Evolutionary conservation across 805 yeast species (phyloP), one percentile per base, ranked within the genome.

Genomic region (Nematodospora valgi): DNA sequence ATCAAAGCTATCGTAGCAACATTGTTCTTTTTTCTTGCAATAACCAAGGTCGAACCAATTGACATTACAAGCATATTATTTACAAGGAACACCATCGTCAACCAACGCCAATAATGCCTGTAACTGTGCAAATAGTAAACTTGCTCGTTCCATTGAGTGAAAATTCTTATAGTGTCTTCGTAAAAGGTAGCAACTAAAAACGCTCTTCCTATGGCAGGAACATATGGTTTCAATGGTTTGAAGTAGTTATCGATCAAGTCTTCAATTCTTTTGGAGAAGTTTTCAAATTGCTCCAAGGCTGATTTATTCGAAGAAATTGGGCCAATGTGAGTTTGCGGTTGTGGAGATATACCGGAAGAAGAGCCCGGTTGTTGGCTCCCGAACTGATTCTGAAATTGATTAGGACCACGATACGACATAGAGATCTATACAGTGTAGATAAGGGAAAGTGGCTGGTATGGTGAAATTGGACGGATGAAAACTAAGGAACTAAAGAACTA

Each of bases 111-210:
- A 41, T 81, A 66, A 48, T 81, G 86, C 56, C 95, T 79, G 68
- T 79, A 84, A 47, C 78, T 78, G 67, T 85, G 74, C 48, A 93
- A 70, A 59, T 84, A 91, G 58, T 78, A 83, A 16, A 86, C 86
- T 62, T 91, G 98, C 51, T 86, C 95, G 23, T 73, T 60, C 97
- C 97, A 91, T 64, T 89, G 97, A 5, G 87, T 65, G 35, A 80
- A 48, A 51, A 91, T 86, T 59, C 98, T 76, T 35, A 82, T 56
- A 3, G 95, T 76, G 54, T 93, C 98, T 62, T 91, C 98, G 46
- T 79, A 76, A 56, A 89, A 91, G 0, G 98, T 93, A 32, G 95
- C 95, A 37, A 91, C 96, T 43, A 91, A 89, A 46, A 89, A 76
- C 41, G 86, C 78, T 39, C 98, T 74, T 24, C 96, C 98, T 49